These are phyloP conservation scores for Talaromyces funiculosus DNA, from an alignment of 2,329 filamentous ascomycete genomes.

Conservation along the genomic window DNA sequence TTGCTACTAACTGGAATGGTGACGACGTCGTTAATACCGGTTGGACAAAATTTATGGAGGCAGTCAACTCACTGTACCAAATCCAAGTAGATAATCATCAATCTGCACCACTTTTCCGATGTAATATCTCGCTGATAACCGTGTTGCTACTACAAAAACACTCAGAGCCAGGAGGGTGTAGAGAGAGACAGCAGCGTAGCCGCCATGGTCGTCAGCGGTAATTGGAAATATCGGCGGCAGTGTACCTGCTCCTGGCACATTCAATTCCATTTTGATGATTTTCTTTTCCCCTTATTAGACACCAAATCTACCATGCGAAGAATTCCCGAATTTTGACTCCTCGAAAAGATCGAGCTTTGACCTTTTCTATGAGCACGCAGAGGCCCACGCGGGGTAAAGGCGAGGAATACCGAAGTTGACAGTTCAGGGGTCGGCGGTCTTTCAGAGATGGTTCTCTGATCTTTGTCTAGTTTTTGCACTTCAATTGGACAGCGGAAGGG, in stretches of 20 bases:
- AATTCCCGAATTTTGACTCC: background rate
- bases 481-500: background rate
- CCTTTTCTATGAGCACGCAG: background rate
- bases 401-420: background rate
- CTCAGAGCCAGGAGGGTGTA: conserved; percentile 19
- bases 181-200: conserved; percentile 19
- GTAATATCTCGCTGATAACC: conserved; percentile 19
- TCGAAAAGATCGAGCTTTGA: background rate
- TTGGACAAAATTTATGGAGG: background rate
- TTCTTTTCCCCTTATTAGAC: background rate
- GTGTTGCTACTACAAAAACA: conserved; percentile 16
- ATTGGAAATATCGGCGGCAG: conserved; percentile 21
- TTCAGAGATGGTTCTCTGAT: background rate
- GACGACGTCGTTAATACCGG: background rate
- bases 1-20: conserved; percentile 14
- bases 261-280: background rate
- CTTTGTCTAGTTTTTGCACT: background rate
- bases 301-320: background rate
- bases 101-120: conserved; percentile 19
- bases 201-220: conserved; percentile 20
- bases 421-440: background rate
- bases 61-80: conserved; percentile 13
- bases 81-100: conserved; percentile 19
- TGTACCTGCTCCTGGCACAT: conserved; percentile 15
- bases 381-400: background rate